These are phyloP conservation scores for Penicillium maclennaniae DNA, from an alignment of 495 filamentous ascomycete genomes.

Conservation along the genomic window DNA sequence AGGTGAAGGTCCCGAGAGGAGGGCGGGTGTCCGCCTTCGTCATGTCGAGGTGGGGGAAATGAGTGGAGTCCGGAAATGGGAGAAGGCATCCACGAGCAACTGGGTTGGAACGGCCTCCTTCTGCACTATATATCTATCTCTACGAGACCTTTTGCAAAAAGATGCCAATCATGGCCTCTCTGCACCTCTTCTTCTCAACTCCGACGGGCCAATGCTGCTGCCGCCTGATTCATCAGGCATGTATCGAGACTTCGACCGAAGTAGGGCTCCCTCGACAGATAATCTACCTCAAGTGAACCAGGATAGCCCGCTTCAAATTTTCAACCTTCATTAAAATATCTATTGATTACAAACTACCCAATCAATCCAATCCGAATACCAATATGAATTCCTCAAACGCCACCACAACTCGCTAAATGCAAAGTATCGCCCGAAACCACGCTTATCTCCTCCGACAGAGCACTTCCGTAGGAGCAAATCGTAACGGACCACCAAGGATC, in stretches of 20 bases:
- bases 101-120: not conserved
- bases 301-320: no score
- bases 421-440: slow-evolving; percentile 15
- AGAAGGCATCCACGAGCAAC: no score
- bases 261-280: not conserved
- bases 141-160: not conserved
- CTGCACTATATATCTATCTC: not conserved
- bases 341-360: slow-evolving; percentile 7
- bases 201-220: not conserved
- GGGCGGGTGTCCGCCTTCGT: slow-evolving; percentile 29
- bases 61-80: not conserved
- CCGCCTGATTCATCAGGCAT: slow-evolving; percentile 4
- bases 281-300: no score
- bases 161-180: not conserved
- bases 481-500: not conserved
- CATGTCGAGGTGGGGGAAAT: slow-evolving; percentile 10
- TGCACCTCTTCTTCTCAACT: not conserved
- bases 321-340: not conserved
- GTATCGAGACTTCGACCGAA: not conserved
- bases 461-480: not conserved
- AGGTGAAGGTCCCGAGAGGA: slow-evolving; percentile 22
- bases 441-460: not conserved
- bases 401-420: slow-evolving; percentile 20
- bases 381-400: slow-evolving; percentile 4
- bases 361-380: not conserved